These are phyloP conservation scores for Cercospora zeina DNA, from an alignment of 2,329 filamentous ascomycete species.

Conservation along the genomic window DNA sequence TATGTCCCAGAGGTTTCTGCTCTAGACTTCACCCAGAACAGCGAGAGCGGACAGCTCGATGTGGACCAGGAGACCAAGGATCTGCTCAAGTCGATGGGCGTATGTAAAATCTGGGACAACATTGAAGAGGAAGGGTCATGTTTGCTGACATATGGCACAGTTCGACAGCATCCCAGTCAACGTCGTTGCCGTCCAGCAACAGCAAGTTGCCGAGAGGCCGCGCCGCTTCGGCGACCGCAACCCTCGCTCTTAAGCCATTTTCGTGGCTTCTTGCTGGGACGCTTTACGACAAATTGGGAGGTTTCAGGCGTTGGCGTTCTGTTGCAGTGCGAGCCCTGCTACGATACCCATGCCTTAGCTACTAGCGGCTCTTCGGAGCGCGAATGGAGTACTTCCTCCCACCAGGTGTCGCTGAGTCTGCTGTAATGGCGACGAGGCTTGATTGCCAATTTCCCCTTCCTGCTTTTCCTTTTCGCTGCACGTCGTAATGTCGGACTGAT, in stretches of 20 bases:
- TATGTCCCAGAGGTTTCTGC: conserved; percentile 99
- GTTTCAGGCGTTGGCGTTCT: conserved; percentile 27
- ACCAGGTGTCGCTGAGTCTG: conserved; percentile 29
- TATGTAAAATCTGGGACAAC: conserved; percentile 49
- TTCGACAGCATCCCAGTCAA: conserved; percentile 98
- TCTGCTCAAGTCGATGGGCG: conserved; percentile 95
- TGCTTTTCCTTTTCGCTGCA: conserved; percentile 12
- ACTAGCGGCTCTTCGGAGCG: conserved; percentile 12
- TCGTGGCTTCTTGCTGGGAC: conserved; percentile 14
- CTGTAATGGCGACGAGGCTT: conserved; percentile 27
- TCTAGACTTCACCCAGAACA: conserved; percentile 94
- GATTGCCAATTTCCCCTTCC: conserved; percentile 26
- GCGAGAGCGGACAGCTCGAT: conserved; percentile 89
- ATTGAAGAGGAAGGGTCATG: background rate
- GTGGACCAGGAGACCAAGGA: conserved; percentile 98
- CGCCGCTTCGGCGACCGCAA: conserved; percentile 72
- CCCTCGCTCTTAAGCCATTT: conserved; percentile 34
- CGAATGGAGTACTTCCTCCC: conserved; percentile 22
- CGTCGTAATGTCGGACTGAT: conserved; percentile 13
- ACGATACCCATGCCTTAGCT: conserved; percentile 19
- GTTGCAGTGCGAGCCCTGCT: conserved; percentile 13
- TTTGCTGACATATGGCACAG: conserved; percentile 50
- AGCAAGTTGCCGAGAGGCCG: conserved; percentile 79
- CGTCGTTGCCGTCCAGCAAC: conserved; percentile 85
- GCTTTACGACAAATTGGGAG: conserved; percentile 23